Conservation (phyloP, 768 basidiomycete species). For the Russula abietina region DNA sequence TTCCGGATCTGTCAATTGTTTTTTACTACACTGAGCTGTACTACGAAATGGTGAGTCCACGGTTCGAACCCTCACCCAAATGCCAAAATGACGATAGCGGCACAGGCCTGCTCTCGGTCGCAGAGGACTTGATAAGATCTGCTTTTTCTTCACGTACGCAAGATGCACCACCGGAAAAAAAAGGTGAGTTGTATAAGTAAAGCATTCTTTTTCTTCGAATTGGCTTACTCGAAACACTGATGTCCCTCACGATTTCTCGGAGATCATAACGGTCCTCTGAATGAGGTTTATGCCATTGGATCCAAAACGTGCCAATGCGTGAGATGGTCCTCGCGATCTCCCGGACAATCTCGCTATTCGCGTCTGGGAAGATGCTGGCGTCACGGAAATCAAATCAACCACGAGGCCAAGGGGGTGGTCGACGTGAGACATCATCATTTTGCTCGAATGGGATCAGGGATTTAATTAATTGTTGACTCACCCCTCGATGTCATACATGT, state of each 20-base stretch:
- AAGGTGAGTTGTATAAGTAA: no score
- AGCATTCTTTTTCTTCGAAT: neutral
- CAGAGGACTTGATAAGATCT: neutral
- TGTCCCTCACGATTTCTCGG: neutral
- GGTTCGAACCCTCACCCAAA: neutral
- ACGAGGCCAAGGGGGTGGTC: neutral
- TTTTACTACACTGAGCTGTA: neutral
- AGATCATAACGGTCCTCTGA: neutral
- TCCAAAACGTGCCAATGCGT: neutral
- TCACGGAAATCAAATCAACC: neutral
- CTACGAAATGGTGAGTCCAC: neutral
- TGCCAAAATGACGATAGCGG: neutral
- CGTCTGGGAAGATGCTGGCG: neutral
- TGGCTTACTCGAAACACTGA: neutral
- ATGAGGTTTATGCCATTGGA: neutral
- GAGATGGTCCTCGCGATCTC: neutral
- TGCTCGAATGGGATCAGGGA: no score
- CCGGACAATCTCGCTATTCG: neutral
- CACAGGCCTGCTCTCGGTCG: neutral
- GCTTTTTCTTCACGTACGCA: neutral
- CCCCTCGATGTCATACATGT: neutral
- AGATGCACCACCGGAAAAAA: neutral
- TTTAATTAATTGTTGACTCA: slow-evolving; percentile 1
- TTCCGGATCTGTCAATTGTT: neutral
- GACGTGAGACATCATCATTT: neutral